A percentile compares a stretch with the other conserved stretches of the same genome.
Conservation (phyloP, 768 basidiomycete species). For the Tricholoma sp. region DNA sequence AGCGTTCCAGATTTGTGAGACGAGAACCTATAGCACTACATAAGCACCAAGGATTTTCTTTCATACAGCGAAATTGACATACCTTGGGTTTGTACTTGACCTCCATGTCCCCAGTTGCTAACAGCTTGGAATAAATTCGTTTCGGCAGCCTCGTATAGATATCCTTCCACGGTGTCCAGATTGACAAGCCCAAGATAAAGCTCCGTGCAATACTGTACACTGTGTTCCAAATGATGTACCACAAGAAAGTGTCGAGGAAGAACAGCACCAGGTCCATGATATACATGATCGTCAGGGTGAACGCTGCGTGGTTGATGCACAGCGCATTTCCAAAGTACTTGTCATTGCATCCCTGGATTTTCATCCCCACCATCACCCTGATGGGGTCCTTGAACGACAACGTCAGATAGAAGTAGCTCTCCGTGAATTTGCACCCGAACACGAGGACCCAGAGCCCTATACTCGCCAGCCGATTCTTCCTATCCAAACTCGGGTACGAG, state of each 20-base stretch:
- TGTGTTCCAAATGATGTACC: slow-evolving; percentile 99
- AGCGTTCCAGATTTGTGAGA: slow-evolving; percentile 99
- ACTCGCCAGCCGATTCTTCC: slow-evolving; percentile 69
- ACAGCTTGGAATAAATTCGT: slow-evolving; percentile 91
- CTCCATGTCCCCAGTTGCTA: slow-evolving; percentile 94
- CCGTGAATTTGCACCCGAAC: slow-evolving; percentile 94
- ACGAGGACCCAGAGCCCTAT: slow-evolving; percentile 84
- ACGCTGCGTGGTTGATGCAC: slow-evolving; percentile 91
- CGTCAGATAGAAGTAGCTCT: slow-evolving; percentile 98
- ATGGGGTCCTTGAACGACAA: slow-evolving; percentile 93
- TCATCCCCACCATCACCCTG: slow-evolving; percentile 94
- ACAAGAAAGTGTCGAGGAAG: slow-evolving; percentile 99
- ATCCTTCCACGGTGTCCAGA: slow-evolving; percentile 99
- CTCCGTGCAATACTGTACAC: slow-evolving; percentile 85
- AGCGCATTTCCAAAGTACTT: slow-evolving; percentile 78
- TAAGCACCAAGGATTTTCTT: background rate
- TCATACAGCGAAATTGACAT: background rate
- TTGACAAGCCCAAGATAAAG: slow-evolving; percentile 88
- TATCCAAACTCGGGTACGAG: slow-evolving; percentile 72
- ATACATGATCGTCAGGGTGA: slow-evolving; percentile 96
- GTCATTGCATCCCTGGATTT: slow-evolving; percentile 86
- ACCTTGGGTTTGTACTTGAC: slow-evolving; percentile 99
- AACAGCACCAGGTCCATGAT: slow-evolving; percentile 96
- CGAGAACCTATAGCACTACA: slow-evolving; percentile 65
- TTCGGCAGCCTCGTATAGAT: slow-evolving; percentile 95